Evolutionary conservation across 345 rosid species (phyloP), one percentile per base, ranked within the genome.

Genomic region (Linum lewisii): DNA sequence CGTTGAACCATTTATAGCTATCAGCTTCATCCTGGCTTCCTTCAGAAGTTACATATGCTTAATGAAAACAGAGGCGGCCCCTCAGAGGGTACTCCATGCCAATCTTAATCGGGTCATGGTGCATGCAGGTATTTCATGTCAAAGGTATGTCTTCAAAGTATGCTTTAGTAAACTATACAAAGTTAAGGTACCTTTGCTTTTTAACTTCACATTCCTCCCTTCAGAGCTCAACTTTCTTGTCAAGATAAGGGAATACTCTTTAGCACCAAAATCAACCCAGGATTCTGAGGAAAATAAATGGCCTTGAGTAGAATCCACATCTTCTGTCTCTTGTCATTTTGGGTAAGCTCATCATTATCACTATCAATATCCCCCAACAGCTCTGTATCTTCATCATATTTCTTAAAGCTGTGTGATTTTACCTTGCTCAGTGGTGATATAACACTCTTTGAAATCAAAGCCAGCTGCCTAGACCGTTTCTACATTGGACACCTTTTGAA

Each of bases 21-120:
- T 67, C 73, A 51, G 63, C 71, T 25, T 64, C 68, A n/a, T 54
- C 54, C 44, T 34, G 57, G 53, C 65, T 69, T 66, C 73, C 82
- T 70, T 63, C 81, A 38, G 71, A 53, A 50, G n/a, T 71, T 47
- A 65, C 42, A 64, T 44, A 86, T 78, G 70, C 74, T 77, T 72
- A 93, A 18, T 54, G 78, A 62, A 73, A 93, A 86, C 37, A 78
- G 68, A 34, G 97, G 94, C 51, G 97, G 94, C 72, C 95, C 72
- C 95, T 81, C 20, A 86, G 82, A 69, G 97, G 99, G 77, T 85
- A 86, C 80, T 93, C 99, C 82, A 72, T 75, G 82, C 89, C 82
- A 69, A 89, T 73, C 44, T 66, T 66, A 54, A 89, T 73, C 97
- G 86, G 86, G 95, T 63, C 72, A 69, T 44, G 59, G 54, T 26